Percentiles rank a stretch among this genome's conserved stretches.
Conservation (phyloP, 2,329 filamentous ascomycete genomes). For the Didymella glomerata region DNA sequence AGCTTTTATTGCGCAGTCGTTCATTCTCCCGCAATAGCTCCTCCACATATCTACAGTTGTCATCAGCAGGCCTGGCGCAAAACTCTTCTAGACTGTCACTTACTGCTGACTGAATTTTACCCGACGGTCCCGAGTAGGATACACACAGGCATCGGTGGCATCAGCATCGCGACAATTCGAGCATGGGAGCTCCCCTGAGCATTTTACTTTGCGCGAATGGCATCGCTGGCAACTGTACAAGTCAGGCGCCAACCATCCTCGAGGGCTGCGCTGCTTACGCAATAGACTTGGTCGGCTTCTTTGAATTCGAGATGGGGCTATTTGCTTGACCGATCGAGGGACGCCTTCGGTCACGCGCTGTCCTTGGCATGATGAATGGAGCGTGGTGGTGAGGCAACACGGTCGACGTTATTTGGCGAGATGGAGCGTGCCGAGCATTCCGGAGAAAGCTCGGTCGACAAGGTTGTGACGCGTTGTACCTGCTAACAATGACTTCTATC, state of each 20-base stretch:
- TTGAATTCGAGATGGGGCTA: not conserved
- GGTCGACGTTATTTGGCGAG: not conserved
- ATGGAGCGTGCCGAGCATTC: not conserved
- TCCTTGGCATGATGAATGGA: not conserved
- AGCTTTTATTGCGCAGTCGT: not conserved
- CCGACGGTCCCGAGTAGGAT: slow-evolving; percentile 42
- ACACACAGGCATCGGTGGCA: slow-evolving; percentile 30
- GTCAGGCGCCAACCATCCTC: not conserved
- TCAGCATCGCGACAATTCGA: slow-evolving; percentile 36
- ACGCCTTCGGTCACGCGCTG: not conserved
- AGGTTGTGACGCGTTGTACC: not conserved
- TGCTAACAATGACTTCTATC: not conserved
- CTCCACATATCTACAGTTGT: slow-evolving; percentile 37
- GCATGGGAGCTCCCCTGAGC: slow-evolving; percentile 47
- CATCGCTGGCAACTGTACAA: slow-evolving; percentile 35
- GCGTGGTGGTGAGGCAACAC: not conserved
- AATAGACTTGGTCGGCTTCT: slow-evolving; percentile 8
- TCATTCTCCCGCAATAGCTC: slow-evolving; percentile 39
- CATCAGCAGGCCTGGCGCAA: not conserved
- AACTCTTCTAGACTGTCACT: not conserved
- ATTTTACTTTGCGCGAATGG: slow-evolving; percentile 47
- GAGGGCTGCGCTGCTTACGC: slow-evolving; percentile 13
- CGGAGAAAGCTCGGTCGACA: slow-evolving; percentile 10
- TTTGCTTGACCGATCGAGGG: not conserved
- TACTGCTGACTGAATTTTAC: slow-evolving; percentile 42